phyloP scores from a whole-genome alignment of 495 filamentous ascomycete genomes.

The Annulohypoxylon stygium region DNA sequence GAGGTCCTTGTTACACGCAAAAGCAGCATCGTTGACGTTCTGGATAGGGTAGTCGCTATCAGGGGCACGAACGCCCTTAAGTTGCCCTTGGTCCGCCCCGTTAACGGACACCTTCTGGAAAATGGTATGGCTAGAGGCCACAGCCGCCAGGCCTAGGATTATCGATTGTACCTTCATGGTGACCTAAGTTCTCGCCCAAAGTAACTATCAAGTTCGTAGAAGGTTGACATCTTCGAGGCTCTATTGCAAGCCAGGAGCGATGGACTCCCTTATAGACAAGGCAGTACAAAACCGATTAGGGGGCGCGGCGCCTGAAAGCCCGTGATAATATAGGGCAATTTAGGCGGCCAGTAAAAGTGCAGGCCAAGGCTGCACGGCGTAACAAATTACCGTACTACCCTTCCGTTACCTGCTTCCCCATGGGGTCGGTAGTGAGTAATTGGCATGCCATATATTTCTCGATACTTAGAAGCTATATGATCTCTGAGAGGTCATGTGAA shows the following conservation, averaged over 20 bases:
- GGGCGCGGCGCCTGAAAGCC: conserved; percentile 32
- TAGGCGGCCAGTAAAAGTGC: conserved; percentile 35
- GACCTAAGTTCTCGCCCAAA: conserved; percentile 1
- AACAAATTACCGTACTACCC: conserved; percentile 17
- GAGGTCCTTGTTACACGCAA: conserved; percentile 57
- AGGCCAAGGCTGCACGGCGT: conserved; percentile 23
- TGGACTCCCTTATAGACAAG: conserved; percentile 36
- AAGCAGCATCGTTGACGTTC: conserved; percentile 55
- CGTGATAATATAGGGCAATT: conserved; percentile 40
- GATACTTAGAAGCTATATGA: too few relatives aligned
- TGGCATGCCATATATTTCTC: conserved; percentile 1
- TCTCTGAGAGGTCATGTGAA: neutral
- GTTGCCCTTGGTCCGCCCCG: conserved; percentile 65
- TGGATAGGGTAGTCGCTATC: conserved; percentile 58
- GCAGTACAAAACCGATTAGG: conserved; percentile 20
- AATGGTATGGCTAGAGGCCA: conserved; percentile 42
- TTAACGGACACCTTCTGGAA: conserved; percentile 67
- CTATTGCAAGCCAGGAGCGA: neutral
- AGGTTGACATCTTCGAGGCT: neutral
- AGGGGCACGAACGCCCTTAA: conserved; percentile 65
- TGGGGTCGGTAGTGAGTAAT: conserved; percentile 4
- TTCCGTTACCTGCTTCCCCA: conserved; percentile 9
- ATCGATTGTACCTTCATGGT: conserved; percentile 44
- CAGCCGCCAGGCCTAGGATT: conserved; percentile 35
- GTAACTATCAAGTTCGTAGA: neutral